Conservation (phyloP, 31 red algal genomes). For the Odonthalia washingtoniensis region DNA sequence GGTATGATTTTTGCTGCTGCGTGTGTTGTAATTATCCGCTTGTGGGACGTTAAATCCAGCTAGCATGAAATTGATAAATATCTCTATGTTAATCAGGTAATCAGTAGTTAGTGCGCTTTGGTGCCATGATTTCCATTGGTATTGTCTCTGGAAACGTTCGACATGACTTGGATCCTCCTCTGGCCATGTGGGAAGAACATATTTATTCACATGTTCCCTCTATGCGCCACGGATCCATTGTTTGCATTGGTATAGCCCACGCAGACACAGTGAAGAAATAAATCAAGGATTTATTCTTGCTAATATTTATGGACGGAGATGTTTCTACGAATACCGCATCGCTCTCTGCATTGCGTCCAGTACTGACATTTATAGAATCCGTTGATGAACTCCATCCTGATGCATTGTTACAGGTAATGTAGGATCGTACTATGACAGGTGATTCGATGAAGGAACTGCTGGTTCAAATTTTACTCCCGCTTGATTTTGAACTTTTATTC, state of each 20-base stretch:
- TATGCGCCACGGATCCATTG: constrained; percentile 79
- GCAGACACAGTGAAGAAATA: constrained; percentile 80
- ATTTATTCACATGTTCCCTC: too few relatives aligned
- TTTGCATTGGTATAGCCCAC: constrained; percentile 92
- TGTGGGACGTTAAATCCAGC: too few relatives aligned
- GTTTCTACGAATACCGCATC: constrained; percentile 63
- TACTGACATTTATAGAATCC: constrained; percentile 83
- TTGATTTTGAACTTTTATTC: constrained; percentile 90
- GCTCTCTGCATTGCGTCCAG: constrained; percentile 84
- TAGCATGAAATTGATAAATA: constrained; percentile 94
- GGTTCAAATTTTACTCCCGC: constrained; percentile 71
- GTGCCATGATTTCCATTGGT: constrained; percentile 86
- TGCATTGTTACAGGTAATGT: constrained; percentile 84
- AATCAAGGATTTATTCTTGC: constrained; percentile 76
- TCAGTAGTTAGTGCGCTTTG: constrained; percentile 91
- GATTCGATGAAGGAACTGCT: constrained; percentile 65
- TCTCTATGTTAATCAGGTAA: constrained; percentile 86
- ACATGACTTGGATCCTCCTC: too few relatives aligned
- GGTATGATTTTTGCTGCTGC: constrained; percentile 98
- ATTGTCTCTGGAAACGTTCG: constrained; percentile 83
- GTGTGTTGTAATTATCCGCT: constrained; percentile 92
- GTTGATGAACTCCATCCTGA: constrained; percentile 85
- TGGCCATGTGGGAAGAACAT: too few relatives aligned
- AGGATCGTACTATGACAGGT: constrained; percentile 62
- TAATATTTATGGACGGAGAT: constrained; percentile 75